These are phyloP conservation scores for Russula griseocarnosa DNA, from an alignment of 768 basidiomycete genomes.

Conservation along the genomic window DNA sequence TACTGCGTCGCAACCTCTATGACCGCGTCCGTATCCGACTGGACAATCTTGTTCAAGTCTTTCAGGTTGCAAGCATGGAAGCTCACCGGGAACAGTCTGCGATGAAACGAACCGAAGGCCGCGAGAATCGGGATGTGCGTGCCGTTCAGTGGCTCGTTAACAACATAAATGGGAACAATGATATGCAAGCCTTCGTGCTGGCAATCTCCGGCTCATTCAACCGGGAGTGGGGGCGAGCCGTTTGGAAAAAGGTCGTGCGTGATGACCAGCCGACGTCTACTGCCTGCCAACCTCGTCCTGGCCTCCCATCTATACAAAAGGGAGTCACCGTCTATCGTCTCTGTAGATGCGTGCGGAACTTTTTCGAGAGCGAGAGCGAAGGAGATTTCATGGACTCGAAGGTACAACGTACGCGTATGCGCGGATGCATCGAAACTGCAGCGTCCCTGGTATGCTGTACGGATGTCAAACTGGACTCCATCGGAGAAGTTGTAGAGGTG, in stretches of 20 bases:
- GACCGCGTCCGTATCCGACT: neutral
- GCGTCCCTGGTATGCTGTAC: neutral
- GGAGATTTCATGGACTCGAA: neutral
- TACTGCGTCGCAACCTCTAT: neutral
- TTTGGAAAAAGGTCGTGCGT: neutral
- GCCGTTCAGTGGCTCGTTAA: slow-evolving; percentile 7
- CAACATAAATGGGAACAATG: neutral
- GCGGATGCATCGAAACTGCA: neutral
- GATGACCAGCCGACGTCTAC: neutral
- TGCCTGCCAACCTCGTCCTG: neutral
- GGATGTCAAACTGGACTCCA: neutral
- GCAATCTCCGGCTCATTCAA: slow-evolving; percentile 19
- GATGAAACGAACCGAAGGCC: neutral
- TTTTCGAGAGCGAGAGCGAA: neutral
- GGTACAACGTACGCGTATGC: neutral
- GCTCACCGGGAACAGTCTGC: neutral
- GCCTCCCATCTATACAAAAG: neutral
- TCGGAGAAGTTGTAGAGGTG: neutral
- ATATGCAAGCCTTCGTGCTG: slow-evolving; percentile 1
- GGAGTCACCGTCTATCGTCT: neutral
- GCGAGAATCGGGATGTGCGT: slow-evolving; percentile 2
- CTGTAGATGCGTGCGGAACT: neutral
- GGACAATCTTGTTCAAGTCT: too few relatives aligned
- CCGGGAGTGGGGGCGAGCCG: slow-evolving; percentile 2
- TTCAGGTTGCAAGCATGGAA: neutral